Evolutionary conservation across 2,329 filamentous ascomycete species (phyloP), one percentile per base, ranked within the genome.

Genomic region (Trichoderma polysporum): DNA sequence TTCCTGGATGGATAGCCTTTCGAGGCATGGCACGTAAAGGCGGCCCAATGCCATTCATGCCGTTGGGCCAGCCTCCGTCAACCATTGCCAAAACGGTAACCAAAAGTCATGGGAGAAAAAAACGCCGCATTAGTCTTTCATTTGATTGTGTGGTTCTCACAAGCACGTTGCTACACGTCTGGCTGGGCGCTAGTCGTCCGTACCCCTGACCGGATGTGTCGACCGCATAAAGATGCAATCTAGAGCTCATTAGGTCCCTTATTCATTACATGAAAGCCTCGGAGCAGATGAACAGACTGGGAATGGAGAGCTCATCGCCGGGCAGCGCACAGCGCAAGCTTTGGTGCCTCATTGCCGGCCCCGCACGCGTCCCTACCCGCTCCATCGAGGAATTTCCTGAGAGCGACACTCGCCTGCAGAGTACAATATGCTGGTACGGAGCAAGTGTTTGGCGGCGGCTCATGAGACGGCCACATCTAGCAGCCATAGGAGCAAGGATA

Each of bases 391-490:
- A 39, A 29, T 33, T 50, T 45, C 60, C 27, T 45, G 60, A 63
- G 60, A 54, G 60, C 27, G 35, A 35, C 58, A 5, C 35, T 27
- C 17, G 39, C 27, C 39, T 31, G 60, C 15, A n/a, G 15, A 12
- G 22, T 17, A 2, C 12, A n/a, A 19, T 49, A 49, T 49, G 27
- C 47, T 25, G 33, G 15, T 41, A 19, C 41, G 58, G 31, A 61
- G 49, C 13, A 22, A 45, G 39, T 39, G 25, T 59, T 53, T 53
- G 66, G 60, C 66, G 66, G 66, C 66, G 66, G 60, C 66, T 68
- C 66, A 65, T 68, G 66, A 68, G 66, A 68, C 66, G 66, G 31
- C 66, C 60, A 35, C 66, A 65, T 65, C 50, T 59, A 6, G 53
- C 9, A 54, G 45, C 66, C 60, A 59, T 59, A 41, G 27, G 25